Evolutionary conservation across 208 protist species (phyloP), one percentile per base, ranked within the genome.

Genomic region (Histomonas meleagridis): DNA sequence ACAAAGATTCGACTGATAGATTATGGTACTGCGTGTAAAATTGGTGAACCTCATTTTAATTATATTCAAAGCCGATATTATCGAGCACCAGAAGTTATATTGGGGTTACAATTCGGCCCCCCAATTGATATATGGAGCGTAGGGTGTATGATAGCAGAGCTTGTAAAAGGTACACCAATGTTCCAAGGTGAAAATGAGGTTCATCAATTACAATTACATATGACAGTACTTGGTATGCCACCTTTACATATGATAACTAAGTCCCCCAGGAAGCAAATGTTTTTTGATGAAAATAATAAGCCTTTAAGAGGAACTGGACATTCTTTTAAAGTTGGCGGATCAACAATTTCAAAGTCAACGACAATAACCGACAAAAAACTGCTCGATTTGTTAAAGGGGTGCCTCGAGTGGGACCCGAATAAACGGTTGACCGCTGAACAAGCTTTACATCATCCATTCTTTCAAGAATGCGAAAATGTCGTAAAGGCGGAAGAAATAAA

Each of bases 131-230:
- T 99, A 93, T 99, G 98, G 98, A 97, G 95, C 9, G 94, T 99
- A 9, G 98, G 97, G 18, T 99, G 98, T 93, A 98, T 99, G 86
- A 92, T 99, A 0, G 97, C 98, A 1, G 98, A 99, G 93, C 95
- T 99, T 91, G 96, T 98, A 95, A 98, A 96, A 21, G 98, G 98
- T 9, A 60, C 21, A 21, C 78, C 92, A 69, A 53, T 93, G 0
- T 93, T 93, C 46, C 72, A 48, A 35, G 92, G 92, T n/a, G 26
- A 55, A n/a, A 90, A 60, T 32, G 92, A 93, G 62, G 32, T 72
- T 62, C 92, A 93, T 51, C 92, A 93, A 55, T 21, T 93, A 1
- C 46, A 60, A 40, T 91, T 93, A 81, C 69, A 90, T 14, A 90
- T 93, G 90, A 53, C 53, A 43, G 43, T 93, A 9, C 51, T 93